Percentiles rank a stretch among this genome's conserved stretches.
These are phyloP conservation scores for Pseudohyphozyma bogoriensis DNA, from an alignment of 768 basidiomycete species.

Conservation along the genomic window DNA sequence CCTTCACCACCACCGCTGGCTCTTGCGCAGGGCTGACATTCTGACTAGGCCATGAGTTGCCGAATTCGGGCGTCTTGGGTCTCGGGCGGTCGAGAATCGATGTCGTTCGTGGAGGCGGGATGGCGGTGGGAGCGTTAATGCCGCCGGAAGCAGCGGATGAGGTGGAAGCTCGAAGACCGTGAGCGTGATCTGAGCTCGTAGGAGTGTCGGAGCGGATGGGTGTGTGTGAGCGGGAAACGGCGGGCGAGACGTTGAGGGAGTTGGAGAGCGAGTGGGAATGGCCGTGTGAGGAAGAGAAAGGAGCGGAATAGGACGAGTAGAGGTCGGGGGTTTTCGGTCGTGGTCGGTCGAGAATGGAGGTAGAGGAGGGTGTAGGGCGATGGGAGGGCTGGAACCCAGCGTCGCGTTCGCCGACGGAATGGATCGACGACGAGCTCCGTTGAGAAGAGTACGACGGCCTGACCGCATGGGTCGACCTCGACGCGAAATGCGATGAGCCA, in stretches of 20 bases:
- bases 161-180: too few species aligned
- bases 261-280: not conserved
- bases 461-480: not conserved
- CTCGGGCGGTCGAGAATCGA: conserved; percentile 10
- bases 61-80: conserved; percentile 16
- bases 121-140: too few species aligned
- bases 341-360: conserved; percentile 4
- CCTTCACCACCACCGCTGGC: not conserved
- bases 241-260: too few species aligned
- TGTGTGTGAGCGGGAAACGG: too few species aligned
- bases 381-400: not conserved
- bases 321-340: conserved; percentile 8
- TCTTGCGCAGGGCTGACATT: not conserved
- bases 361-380: not conserved
- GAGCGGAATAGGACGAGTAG: not conserved
- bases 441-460: not conserved
- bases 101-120: conserved; percentile 4
- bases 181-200: too few species aligned
- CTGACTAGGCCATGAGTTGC: not conserved
- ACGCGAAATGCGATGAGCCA: not conserved
- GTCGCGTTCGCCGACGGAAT: not conserved
- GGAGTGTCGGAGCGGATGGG: not conserved
- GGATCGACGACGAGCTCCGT: too few species aligned
- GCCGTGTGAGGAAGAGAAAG: not conserved
- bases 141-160: too few species aligned